phyloP scores from a whole-genome alignment of 2,329 filamentous ascomycete species.

The Colletotrichum sp. region DNA sequence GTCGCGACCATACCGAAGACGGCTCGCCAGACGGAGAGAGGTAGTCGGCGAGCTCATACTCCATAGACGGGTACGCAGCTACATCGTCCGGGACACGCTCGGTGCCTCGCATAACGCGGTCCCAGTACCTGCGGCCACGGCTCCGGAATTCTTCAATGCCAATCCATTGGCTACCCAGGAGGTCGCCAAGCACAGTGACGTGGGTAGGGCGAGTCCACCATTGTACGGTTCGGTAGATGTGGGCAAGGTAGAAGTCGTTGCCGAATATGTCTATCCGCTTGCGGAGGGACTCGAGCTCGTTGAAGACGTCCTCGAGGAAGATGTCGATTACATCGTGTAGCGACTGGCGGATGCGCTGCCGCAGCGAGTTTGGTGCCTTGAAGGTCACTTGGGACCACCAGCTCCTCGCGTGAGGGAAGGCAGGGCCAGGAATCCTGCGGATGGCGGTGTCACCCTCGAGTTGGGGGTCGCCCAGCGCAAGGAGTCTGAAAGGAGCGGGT shows the following conservation, averaged over 20 bases:
- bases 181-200: slow-evolving; percentile 85
- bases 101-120: slow-evolving; percentile 74
- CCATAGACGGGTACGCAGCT: slow-evolving; percentile 50
- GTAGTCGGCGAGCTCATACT: slow-evolving; percentile 56
- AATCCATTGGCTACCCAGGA: slow-evolving; percentile 96
- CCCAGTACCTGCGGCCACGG: slow-evolving; percentile 80
- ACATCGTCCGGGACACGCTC: slow-evolving; percentile 66
- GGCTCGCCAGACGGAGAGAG: slow-evolving; percentile 46
- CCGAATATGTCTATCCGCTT: slow-evolving; percentile 90
- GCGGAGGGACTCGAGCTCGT: slow-evolving; percentile 68
- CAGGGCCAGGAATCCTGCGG: slow-evolving; percentile 58
- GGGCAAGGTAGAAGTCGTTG: slow-evolving; percentile 93
- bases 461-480: slow-evolving; percentile 90
- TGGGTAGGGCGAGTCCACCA: slow-evolving; percentile 91
- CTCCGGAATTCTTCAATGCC: slow-evolving; percentile 80
- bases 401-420: slow-evolving; percentile 58
- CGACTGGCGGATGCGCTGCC: slow-evolving; percentile 56
- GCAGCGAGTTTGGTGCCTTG: slow-evolving; percentile 50
- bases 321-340: slow-evolving; percentile 67
- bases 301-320: slow-evolving; percentile 70
- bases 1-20: slow-evolving; percentile 67
- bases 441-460: slow-evolving; percentile 91
- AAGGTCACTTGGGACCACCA: slow-evolving; percentile 54
- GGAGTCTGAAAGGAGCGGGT: slow-evolving; percentile 80
- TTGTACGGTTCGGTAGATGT: slow-evolving; percentile 83